These are phyloP conservation scores for Aspergillus sp. DNA, from an alignment of 2,329 filamentous ascomycete genomes.

Conservation along the genomic window DNA sequence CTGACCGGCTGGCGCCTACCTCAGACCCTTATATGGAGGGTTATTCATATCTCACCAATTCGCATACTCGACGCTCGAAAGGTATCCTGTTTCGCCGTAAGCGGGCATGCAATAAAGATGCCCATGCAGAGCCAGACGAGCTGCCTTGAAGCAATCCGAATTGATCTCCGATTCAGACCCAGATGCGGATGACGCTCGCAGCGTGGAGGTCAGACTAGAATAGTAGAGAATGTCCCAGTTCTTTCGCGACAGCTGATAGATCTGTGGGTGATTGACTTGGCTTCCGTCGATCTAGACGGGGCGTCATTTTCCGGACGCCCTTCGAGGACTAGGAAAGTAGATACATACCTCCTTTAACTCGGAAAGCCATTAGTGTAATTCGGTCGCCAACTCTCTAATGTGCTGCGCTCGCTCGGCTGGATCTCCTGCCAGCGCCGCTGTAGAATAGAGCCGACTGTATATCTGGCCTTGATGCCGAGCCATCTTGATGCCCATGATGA, in stretches of 20 bases:
- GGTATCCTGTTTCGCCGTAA: constrained; percentile 7
- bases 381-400: constrained; percentile 9
- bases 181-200: constrained; percentile 12
- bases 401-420: constrained; percentile 4
- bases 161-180: constrained; percentile 11
- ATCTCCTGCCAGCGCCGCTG: constrained; percentile 6
- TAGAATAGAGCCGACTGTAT: constrained; percentile 14
- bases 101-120: constrained; percentile 18
- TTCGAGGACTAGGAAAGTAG: background rate
- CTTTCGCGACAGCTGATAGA: constrained; percentile 13
- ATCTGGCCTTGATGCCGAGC: constrained; percentile 14
- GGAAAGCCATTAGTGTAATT: constrained; percentile 12
- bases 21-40: too few species aligned
- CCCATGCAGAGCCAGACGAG: constrained; percentile 16
- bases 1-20: too few species aligned
- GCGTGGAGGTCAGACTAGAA: constrained; percentile 17
- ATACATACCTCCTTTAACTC: constrained; percentile 1
- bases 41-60: constrained; percentile 17
- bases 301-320: background rate
- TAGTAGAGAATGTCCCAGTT: constrained; percentile 24
- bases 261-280: constrained; percentile 7
- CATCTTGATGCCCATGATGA: constrained; percentile 11
- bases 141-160: constrained; percentile 17
- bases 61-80: constrained; percentile 17
- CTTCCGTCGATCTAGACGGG: constrained; percentile 11